phyloP scores from a whole-genome alignment of 345 rosid genomes.

The Barbarea vulgaris region DNA sequence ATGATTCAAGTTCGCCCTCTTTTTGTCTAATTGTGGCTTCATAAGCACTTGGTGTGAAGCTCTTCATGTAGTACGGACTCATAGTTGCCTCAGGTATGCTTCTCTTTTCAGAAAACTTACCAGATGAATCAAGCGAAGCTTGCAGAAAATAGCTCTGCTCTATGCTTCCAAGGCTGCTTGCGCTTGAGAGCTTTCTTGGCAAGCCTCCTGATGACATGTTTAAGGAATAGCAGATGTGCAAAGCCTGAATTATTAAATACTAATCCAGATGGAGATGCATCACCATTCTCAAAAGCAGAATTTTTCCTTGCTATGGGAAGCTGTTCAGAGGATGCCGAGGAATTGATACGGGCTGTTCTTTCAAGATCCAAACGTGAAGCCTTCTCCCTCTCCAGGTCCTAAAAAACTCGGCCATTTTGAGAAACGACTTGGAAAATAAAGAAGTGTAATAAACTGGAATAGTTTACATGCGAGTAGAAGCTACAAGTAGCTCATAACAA shows the following conservation, averaged over 20 bases:
- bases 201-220: conserved; percentile 57
- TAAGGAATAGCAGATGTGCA: conserved; percentile 19
- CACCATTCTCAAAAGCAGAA: conserved; percentile 79
- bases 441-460: conserved; percentile 4
- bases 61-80: conserved; percentile 89
- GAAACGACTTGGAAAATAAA: conserved; percentile 1
- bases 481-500: conserved; percentile 8
- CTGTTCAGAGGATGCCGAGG: conserved; percentile 61
- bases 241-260: background rate
- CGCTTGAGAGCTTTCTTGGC: conserved; percentile 75
- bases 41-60: conserved; percentile 91
- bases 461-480: conserved; percentile 20
- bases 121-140: conserved; percentile 90
- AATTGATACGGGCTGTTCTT: conserved; percentile 58
- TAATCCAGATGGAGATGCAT: conserved; percentile 21
- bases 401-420: conserved; percentile 6
- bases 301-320: conserved; percentile 56
- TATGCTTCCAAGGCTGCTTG: conserved; percentile 90
- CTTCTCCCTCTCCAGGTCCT: conserved; percentile 94
- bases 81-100: conserved; percentile 59
- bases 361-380: conserved; percentile 85
- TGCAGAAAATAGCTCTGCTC: conserved; percentile 97
- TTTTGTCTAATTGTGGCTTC: conserved; percentile 96
- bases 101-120: conserved; percentile 73
- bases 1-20: conserved; percentile 99